Conservation (phyloP, 2,329 filamentous ascomycete genomes). For the Orbilia javanica region DNA sequence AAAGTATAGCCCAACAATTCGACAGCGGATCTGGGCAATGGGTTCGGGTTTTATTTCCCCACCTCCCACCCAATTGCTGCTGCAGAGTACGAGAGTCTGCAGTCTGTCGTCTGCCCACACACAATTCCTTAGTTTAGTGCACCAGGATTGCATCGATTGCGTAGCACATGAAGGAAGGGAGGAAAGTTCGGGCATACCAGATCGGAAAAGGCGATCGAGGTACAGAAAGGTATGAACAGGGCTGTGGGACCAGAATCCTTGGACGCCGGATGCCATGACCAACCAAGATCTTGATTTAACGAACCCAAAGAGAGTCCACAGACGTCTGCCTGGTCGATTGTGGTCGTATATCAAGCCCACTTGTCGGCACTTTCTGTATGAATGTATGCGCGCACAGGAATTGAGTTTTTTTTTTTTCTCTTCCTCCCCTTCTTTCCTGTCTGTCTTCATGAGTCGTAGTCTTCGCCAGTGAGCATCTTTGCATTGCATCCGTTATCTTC, state of each 20-base stretch:
- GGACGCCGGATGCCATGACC: constrained; percentile 49
- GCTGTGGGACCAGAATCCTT: constrained; percentile 41
- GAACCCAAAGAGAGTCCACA: constrained; percentile 5
- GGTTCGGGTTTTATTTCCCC: constrained; percentile 56
- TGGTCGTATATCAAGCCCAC: constrained; percentile 46
- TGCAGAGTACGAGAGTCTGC: neutral
- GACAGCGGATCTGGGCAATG: constrained; percentile 37
- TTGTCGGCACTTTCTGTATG: constrained; percentile 19
- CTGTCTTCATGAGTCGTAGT: no score
- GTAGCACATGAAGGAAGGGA: constrained; percentile 48
- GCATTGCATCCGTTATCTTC: constrained; percentile 17
- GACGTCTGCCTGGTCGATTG: constrained; percentile 24
- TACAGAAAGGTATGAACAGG: constrained; percentile 51
- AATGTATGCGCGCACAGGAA: constrained; percentile 28
- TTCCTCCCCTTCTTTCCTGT: neutral
- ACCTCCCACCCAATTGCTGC: constrained; percentile 18
- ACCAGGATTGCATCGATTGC: constrained; percentile 58
- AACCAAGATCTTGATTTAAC: constrained; percentile 57
- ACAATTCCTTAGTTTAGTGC: constrained; percentile 39
- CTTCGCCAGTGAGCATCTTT: neutral
- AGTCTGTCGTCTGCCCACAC: constrained; percentile 34
- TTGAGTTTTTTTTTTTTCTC: constrained; percentile 31
- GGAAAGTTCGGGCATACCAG: constrained; percentile 32
- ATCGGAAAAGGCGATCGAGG: constrained; percentile 53
- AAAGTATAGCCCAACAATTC: constrained; percentile 40